Conservation (phyloP, 495 filamentous ascomycete genomes). For the Podospora fimiseda region DNA sequence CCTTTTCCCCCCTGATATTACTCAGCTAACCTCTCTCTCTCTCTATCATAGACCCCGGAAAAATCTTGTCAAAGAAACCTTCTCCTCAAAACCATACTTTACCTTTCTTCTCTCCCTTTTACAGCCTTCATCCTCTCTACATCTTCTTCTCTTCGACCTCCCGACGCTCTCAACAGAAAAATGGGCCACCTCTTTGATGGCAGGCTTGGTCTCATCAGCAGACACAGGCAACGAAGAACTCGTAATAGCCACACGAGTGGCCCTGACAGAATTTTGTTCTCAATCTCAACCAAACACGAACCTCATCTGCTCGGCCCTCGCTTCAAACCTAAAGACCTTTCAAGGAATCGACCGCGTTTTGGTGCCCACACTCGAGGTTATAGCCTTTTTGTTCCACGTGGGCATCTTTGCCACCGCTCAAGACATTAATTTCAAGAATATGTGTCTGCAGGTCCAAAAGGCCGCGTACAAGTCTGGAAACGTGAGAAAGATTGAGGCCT, state of each 20-base stretch:
- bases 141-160: constrained; percentile 15
- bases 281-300: constrained; percentile 24
- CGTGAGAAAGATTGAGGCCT: constrained; percentile 70
- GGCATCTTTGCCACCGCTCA: constrained; percentile 29
- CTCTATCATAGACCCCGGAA: constrained; percentile 20
- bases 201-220: constrained; percentile 75
- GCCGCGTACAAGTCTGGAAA: constrained; percentile 76
- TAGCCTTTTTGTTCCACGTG: constrained; percentile 66
- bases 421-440: constrained; percentile 35
- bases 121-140: constrained; percentile 18
- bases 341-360: constrained; percentile 60
- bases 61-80: constrained; percentile 27
- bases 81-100: constrained; percentile 48
- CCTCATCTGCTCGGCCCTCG: constrained; percentile 29
- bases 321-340: constrained; percentile 31
- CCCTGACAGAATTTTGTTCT: constrained; percentile 51
- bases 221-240: constrained; percentile 79
- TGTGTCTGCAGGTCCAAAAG: constrained; percentile 67
- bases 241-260: constrained; percentile 64
- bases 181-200: constrained; percentile 49
- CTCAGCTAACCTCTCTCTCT: constrained; percentile 7
- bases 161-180: constrained; percentile 13
- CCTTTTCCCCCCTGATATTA: constrained; percentile 3
- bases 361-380: constrained; percentile 66
- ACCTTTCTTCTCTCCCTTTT: constrained; percentile 42